A percentile compares a stretch with the other conserved stretches of the same genome.
Conservation (phyloP, 163 green algal genomes). For the Chloromonas sp. region DNA sequence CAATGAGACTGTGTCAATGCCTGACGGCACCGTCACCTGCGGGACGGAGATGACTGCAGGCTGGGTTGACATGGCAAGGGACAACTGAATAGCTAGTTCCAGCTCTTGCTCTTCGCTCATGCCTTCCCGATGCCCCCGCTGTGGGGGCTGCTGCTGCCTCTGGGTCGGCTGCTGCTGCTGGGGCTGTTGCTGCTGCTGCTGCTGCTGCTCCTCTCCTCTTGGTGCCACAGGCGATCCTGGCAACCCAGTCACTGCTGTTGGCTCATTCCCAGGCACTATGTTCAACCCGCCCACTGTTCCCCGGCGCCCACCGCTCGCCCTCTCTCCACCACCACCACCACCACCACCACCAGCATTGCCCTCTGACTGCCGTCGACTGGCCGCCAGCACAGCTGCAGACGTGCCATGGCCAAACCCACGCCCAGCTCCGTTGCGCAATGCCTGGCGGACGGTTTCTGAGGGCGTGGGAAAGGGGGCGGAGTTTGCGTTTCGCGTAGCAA, state of each 20-base stretch:
- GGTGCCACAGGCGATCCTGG: not conserved
- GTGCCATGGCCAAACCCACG: not conserved
- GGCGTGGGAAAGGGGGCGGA: not conserved
- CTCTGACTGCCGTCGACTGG: not conserved
- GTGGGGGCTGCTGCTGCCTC: not conserved
- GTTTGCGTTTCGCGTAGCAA: not conserved
- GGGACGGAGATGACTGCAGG: not conserved
- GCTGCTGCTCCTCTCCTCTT: not conserved
- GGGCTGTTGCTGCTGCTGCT: not conserved
- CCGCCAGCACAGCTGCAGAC: too few relatives aligned
- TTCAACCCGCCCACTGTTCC: not conserved
- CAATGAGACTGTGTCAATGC: too few relatives aligned
- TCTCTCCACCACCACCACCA: too few relatives aligned
- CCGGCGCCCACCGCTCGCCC: too few relatives aligned
- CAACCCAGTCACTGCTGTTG: not conserved
- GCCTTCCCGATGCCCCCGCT: not conserved
- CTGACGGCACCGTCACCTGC: not conserved
- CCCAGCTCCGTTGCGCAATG: not conserved
- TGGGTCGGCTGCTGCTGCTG: not conserved
- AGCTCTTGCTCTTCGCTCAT: not conserved
- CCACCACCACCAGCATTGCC: not conserved
- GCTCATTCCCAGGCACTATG: too few relatives aligned
- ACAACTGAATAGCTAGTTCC: not conserved
- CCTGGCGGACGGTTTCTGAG: not conserved
- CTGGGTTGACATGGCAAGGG: not conserved